phyloP scores from a whole-genome alignment of 2,329 filamentous ascomycete species.

The Calycina herbarum region DNA sequence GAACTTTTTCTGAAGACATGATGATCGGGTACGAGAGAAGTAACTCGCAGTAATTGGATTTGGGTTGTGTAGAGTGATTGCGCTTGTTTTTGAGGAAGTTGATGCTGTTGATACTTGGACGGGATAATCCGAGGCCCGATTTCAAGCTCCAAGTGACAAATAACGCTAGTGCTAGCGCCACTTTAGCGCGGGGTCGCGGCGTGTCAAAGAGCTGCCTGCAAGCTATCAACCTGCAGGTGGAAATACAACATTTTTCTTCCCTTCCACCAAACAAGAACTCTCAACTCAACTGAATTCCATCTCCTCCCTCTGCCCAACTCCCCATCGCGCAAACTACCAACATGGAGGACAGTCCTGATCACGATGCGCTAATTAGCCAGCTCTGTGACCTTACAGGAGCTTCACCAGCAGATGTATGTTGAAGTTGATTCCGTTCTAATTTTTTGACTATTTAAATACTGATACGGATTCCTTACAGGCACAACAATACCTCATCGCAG shows the following conservation, averaged over 20 bases:
- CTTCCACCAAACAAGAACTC: neutral
- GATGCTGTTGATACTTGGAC: slow-evolving; percentile 19
- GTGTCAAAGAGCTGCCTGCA: neutral
- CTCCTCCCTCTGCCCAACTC: neutral
- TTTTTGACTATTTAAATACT: slow-evolving; percentile 10
- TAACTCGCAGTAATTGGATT: neutral
- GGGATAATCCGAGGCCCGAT: neutral
- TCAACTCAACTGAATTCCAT: neutral
- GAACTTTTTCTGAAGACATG: slow-evolving; percentile 56
- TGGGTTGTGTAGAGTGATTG: neutral
- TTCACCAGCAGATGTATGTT: slow-evolving; percentile 47
- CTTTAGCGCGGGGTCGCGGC: no score
- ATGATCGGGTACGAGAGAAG: slow-evolving; percentile 4
- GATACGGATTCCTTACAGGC: slow-evolving; percentile 50
- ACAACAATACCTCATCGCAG: slow-evolving; percentile 62
- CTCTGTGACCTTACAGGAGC: slow-evolving; percentile 59
- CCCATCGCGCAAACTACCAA: slow-evolving; percentile 14
- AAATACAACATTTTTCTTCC: neutral
- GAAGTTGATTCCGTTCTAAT: neutral
- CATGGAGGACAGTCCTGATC: slow-evolving; percentile 40
- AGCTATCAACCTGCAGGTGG: neutral
- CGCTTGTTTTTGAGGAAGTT: neutral
- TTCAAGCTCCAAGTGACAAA: neutral
- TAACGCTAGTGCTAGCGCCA: neutral
- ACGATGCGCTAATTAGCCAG: slow-evolving; percentile 49